Percentiles rank a stretch among this genome's conserved stretches.
phyloP scores from a whole-genome alignment of 1,139 yeast genomes.

The Saccharomycopsis hybrid region DNA sequence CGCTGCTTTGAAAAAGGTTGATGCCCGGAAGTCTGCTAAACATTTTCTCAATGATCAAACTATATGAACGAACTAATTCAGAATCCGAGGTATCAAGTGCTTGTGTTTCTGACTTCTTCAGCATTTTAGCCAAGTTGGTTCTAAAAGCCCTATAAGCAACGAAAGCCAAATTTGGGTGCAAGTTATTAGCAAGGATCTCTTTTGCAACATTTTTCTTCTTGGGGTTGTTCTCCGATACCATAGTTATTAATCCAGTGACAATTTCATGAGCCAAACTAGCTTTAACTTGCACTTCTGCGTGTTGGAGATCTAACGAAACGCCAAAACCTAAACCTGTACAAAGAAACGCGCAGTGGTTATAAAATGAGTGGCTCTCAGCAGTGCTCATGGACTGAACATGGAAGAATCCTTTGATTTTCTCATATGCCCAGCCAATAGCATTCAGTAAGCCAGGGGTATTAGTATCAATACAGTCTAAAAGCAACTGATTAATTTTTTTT shows the following conservation, averaged over 20 bases:
- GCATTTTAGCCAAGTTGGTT: conserved; percentile 1
- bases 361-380: conserved; percentile 1
- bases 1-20: conserved; percentile 4
- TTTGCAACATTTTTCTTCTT: conserved; percentile 5
- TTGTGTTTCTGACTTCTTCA: neutral
- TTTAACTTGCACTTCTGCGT: conserved; percentile 1
- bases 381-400: neutral
- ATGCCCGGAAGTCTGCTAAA: conserved; percentile 5
- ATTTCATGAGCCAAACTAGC: conserved; percentile 1
- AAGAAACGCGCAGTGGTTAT: conserved; percentile 5
- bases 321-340: conserved; percentile 4
- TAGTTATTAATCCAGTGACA: neutral
- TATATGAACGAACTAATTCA: conserved; percentile 1
- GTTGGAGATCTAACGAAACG: conserved; percentile 3
- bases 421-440: conserved; percentile 6
- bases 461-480: neutral
- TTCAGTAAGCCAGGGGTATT: conserved; percentile 1
- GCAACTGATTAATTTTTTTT: conserved; percentile 7
- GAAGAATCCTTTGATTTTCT: neutral
- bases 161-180: conserved; percentile 5
- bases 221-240: neutral
- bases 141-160: conserved; percentile 2
- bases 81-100: conserved; percentile 3
- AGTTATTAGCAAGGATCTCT: conserved; percentile 3
- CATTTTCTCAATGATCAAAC: neutral